A percentile compares a stretch with the other conserved stretches of the same genome.
phyloP scores from a whole-genome alignment of 257 asterid species.

The Galeopsis tetrahit region DNA sequence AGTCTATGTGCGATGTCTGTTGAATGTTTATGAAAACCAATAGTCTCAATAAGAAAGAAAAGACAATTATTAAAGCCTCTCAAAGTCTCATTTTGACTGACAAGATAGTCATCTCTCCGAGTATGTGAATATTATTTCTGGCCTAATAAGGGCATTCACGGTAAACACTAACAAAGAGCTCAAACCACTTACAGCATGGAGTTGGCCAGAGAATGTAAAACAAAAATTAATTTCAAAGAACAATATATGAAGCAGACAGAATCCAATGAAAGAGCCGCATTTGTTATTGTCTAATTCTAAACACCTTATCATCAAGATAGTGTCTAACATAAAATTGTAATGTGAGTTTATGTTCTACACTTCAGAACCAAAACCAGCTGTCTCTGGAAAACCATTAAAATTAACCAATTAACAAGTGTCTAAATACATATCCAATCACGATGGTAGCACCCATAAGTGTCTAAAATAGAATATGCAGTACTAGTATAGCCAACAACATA shows the following conservation, averaged over 20 bases:
- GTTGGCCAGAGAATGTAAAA: background rate
- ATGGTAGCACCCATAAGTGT: background rate
- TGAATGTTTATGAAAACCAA: background rate
- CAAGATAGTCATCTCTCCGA: conserved; percentile 4
- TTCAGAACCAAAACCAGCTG: conserved; percentile 7
- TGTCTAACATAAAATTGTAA: background rate
- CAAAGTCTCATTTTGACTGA: background rate
- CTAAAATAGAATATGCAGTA: conserved; percentile 12
- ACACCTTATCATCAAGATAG: background rate
- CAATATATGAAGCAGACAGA: background rate
- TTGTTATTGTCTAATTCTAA: background rate
- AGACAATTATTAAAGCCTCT: background rate
- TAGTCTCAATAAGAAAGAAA: background rate
- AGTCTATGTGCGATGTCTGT: background rate
- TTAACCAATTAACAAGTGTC: background rate
- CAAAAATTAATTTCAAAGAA: background rate
- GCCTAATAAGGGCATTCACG: too few relatives aligned
- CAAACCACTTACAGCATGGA: background rate
- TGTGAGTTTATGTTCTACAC: background rate
- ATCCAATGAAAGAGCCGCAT: background rate
- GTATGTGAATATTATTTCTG: background rate
- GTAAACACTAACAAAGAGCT: background rate
- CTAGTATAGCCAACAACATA: background rate
- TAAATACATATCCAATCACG: background rate
- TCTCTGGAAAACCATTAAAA: background rate